phyloP scores from a whole-genome alignment of 2,329 filamentous ascomycete species.

The Hypoxylon sp. region DNA sequence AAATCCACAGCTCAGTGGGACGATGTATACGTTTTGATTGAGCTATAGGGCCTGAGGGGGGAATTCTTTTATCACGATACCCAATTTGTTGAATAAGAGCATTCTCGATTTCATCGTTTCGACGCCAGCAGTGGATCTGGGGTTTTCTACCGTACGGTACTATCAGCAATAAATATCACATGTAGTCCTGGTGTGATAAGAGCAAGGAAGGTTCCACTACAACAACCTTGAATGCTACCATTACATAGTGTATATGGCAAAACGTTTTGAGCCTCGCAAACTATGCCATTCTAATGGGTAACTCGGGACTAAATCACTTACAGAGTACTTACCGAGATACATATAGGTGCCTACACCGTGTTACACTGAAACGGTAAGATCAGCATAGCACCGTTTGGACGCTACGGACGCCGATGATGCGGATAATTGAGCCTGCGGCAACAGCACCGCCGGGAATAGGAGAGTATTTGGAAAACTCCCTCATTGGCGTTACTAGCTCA shows the following conservation, averaged over 20 bases:
- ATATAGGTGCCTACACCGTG: slow-evolving; percentile 6
- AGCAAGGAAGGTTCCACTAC: not conserved
- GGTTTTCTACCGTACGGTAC: not conserved
- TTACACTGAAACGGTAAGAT: slow-evolving; percentile 8
- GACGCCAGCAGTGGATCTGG: not conserved
- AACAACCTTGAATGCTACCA: not conserved
- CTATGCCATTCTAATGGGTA: not conserved
- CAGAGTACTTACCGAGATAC: not conserved
- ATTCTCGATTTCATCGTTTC: not conserved
- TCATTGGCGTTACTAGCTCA: not conserved
- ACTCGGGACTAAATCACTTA: not conserved
- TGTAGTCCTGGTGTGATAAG: not conserved
- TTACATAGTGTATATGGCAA: not conserved
- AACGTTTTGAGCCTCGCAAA: slow-evolving; percentile 9
- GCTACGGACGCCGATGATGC: slow-evolving; percentile 1
- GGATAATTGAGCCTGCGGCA: slow-evolving; percentile 6
- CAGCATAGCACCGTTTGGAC: not conserved
- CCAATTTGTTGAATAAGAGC: not conserved
- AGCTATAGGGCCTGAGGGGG: not conserved
- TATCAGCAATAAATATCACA: not conserved
- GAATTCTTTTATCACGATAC: not conserved
- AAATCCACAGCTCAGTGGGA: not conserved
- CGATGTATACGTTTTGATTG: not conserved
- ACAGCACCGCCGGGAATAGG: not conserved
- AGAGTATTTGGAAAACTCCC: not conserved